Evolutionary conservation across 2,329 filamentous ascomycete genomes (phyloP).

Genomic region (Cercospora citrullina): DNA sequence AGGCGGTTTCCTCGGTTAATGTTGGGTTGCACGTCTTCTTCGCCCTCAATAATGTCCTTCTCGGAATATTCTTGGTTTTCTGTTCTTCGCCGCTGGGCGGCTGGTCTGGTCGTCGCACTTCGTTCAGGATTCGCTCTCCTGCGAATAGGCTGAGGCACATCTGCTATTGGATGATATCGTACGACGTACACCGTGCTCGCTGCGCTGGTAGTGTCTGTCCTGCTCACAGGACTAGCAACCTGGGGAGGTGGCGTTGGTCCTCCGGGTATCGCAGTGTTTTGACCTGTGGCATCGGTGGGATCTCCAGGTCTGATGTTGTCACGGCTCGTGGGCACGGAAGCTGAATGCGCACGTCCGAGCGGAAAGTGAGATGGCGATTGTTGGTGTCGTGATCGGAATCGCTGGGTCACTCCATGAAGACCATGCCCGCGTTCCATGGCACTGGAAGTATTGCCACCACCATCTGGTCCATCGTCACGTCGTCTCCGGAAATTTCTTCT

Average conservation of each 20-base stretch:
- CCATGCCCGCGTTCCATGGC: constrained; percentile 31
- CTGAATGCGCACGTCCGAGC: constrained; percentile 37
- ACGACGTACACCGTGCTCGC: constrained; percentile 65
- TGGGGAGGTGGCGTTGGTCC: constrained; percentile 47
- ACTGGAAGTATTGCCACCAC: constrained; percentile 29
- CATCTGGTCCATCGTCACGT: constrained; percentile 36
- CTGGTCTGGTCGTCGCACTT: constrained; percentile 17
- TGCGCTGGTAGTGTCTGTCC: constrained; percentile 62
- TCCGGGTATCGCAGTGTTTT: constrained; percentile 13
- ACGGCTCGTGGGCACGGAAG: constrained; percentile 22
- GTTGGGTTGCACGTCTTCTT: constrained; percentile 29
- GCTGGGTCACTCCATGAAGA: constrained; percentile 29
- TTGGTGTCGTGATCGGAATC: constrained; percentile 31
- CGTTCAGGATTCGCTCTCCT: constrained; percentile 28
- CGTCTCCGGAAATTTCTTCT: constrained; percentile 34
- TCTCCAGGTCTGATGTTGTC: constrained; percentile 12
- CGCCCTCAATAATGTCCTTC: constrained; percentile 32
- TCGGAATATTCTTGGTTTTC: constrained; percentile 19
- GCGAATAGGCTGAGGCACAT: constrained; percentile 44
- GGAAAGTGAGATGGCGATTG: constrained; percentile 36
- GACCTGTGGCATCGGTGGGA: constrained; percentile 1
- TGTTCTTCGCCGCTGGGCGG: constrained; percentile 10
- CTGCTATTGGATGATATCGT: constrained; percentile 58
- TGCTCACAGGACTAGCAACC: constrained; percentile 58
- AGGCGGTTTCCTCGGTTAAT: constrained; percentile 37